Evolutionary conservation across 306 rosid genomes (phyloP).

Genomic region (Chamaecrista fasciculata): DNA sequence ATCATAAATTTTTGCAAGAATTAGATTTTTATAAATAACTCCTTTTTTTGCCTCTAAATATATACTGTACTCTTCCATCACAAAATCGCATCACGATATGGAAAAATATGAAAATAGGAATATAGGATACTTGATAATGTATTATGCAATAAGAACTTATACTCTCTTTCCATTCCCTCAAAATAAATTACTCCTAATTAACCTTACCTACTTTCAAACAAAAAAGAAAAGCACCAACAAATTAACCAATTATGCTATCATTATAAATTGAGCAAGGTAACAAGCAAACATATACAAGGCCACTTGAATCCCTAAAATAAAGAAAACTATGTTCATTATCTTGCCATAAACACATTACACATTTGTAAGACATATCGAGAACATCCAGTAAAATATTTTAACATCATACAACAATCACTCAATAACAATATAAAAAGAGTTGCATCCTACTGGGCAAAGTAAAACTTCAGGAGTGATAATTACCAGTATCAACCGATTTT

Average conservation of each 20-base stretch:
- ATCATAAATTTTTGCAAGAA: background rate
- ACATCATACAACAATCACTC: slow-evolving; percentile 1
- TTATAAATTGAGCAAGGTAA: slow-evolving; percentile 6
- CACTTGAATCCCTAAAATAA: background rate
- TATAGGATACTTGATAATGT: background rate
- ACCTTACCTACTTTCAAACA: background rate
- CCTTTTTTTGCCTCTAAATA: slow-evolving; percentile 5
- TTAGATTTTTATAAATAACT: too few relatives aligned
- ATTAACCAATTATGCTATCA: background rate
- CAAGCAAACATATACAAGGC: background rate
- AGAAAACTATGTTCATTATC: background rate
- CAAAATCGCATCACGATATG: background rate
- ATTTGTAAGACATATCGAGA: background rate
- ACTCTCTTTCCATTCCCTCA: slow-evolving; percentile 1
- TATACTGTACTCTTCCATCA: background rate
- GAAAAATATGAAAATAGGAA: background rate
- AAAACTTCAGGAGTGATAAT: slow-evolving; percentile 16
- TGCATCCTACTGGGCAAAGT: slow-evolving; percentile 9
- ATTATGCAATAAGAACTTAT: background rate
- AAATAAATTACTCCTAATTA: background rate
- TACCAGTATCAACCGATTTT: slow-evolving; percentile 88
- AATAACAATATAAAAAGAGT: background rate
- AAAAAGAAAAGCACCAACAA: background rate
- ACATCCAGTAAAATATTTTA: background rate
- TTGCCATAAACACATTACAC: background rate